phyloP scores from a whole-genome alignment of 441 rosid genomes.

The Pelargonium myrrhifolium region DNA sequence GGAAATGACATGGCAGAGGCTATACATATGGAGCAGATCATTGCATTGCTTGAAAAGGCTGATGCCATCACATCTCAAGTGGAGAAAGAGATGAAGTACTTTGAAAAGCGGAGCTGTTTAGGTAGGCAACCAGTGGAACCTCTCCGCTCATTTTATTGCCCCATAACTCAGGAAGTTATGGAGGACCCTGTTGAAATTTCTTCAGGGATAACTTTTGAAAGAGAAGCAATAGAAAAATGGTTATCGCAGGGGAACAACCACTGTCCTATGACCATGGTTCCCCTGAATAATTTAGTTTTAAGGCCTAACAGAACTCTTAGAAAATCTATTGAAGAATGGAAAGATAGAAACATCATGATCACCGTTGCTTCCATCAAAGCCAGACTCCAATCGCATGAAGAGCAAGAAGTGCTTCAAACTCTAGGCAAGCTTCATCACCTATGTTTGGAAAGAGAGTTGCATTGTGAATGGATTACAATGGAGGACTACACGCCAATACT shows the following conservation, averaged over 20 bases:
- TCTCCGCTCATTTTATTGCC: constrained; percentile 33
- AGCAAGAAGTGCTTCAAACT: constrained; percentile 24
- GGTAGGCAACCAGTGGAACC: constrained; percentile 29
- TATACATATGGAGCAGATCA: constrained; percentile 27
- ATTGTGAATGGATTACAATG: constrained; percentile 22
- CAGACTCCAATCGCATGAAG: constrained; percentile 28
- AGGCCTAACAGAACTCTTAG: constrained; percentile 29
- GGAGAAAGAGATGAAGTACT: constrained; percentile 29
- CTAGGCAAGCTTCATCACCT: constrained; percentile 22
- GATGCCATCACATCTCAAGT: constrained; percentile 21
- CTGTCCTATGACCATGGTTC: constrained; percentile 26
- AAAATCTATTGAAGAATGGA: constrained; percentile 33
- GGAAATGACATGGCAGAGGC: constrained; percentile 23
- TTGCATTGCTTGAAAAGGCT: constrained; percentile 27
- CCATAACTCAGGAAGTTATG: constrained; percentile 34
- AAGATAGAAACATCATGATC: constrained; percentile 29
- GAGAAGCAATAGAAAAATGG: constrained; percentile 32
- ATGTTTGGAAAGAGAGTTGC: constrained; percentile 20
- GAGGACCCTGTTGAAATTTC: constrained; percentile 36
- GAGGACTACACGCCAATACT: constrained; percentile 28
- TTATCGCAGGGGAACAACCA: constrained; percentile 26
- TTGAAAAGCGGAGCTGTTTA: constrained; percentile 16
- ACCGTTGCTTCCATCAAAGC: constrained; percentile 25
- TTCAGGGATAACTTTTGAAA: constrained; percentile 32
- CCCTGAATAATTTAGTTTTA: constrained; percentile 17